Base-by-base conservation (phyloP, 2,329 filamentous ascomycete genomes). In the Fusarium gaditjirri region DNA sequence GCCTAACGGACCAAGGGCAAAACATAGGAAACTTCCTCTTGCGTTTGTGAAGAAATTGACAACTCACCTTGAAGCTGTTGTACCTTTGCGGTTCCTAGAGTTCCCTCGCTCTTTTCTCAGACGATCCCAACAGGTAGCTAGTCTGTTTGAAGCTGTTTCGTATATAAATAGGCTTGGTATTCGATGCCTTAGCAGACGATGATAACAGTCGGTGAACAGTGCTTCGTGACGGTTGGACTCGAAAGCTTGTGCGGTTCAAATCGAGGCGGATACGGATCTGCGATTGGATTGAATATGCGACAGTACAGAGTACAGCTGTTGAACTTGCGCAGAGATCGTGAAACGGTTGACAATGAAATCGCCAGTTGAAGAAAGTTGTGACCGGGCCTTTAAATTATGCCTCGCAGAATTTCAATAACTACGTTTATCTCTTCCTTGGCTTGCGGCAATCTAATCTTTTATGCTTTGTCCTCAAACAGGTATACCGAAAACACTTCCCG, bases 1-100 rank as follows among this genome's bases (percentile, higher is more conserved):
- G 74, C 74, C 62, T 63, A 67, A 71, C 72, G 72, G 74, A 75
- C 72, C 74, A 76, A 76, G 64, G 74, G 74, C 72, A 73, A 73
- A 62, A 29, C 47, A 35, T 39, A 59, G 52, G 42, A 58, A 69
- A 57, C 41, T 52, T 64, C 56, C 53, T 68, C 56, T 60, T 59
- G 56, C 41, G 65, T 72, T 70, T 68, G 49, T 61, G 43, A 43
- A 58, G 35, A 23, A 31, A 41, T 57, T 39, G 54, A 49, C 52
- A 33, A 61, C 70, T 72, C 41, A 72, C 70, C 55, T 49, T 35
- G 50, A 43, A 38, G 47, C 46, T 61, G 44, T 33, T 55, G 64
- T 64, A 62, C 62, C 64, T 68, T 46, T 54, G 53, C 49, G 49
- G 44, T 52, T 49, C 36, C 49, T 65, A 49, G 60, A 31, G 44